phyloP scores from a whole-genome alignment of 805 yeast species.

The Saturnispora saitoi region DNA sequence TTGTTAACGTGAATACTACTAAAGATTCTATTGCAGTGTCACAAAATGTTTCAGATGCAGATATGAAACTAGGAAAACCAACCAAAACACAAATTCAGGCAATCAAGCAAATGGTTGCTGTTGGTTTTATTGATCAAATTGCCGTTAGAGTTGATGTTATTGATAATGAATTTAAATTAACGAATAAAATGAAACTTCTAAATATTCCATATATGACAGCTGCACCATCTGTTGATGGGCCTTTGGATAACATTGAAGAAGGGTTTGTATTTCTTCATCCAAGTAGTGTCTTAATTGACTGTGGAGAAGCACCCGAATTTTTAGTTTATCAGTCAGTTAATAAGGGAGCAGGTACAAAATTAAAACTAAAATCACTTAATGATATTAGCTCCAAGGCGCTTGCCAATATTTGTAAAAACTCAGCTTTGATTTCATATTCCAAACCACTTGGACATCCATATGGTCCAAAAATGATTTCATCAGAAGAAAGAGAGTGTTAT shows the following conservation, averaged over 20 bases:
- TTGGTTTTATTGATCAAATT: slow-evolving; percentile 88
- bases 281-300: slow-evolving; percentile 47
- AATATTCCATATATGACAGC: slow-evolving; percentile 61
- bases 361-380: slow-evolving; percentile 68
- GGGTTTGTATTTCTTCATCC: slow-evolving; percentile 76
- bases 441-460: slow-evolving; percentile 89
- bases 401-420: slow-evolving; percentile 64
- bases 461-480: slow-evolving; percentile 61
- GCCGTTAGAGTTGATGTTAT: slow-evolving; percentile 75
- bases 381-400: slow-evolving; percentile 69
- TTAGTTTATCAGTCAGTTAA: slow-evolving; percentile 67
- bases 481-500: slow-evolving; percentile 74
- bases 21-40: slow-evolving; percentile 50
- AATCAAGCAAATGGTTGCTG: slow-evolving; percentile 82
- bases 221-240: slow-evolving; percentile 29
- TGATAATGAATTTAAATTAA: slow-evolving; percentile 50
- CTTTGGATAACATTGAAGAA: slow-evolving; percentile 32
- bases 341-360: slow-evolving; percentile 37
- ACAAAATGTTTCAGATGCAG: slow-evolving; percentile 30
- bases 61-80: slow-evolving; percentile 58
- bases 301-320: slow-evolving; percentile 65
- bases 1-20: slow-evolving; percentile 59
- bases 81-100: slow-evolving; percentile 60
- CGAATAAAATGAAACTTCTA: slow-evolving; percentile 49
- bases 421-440: slow-evolving; percentile 72